Evolutionary conservation across 805 yeast species (phyloP).

Genomic region (Candida nemodendra): DNA sequence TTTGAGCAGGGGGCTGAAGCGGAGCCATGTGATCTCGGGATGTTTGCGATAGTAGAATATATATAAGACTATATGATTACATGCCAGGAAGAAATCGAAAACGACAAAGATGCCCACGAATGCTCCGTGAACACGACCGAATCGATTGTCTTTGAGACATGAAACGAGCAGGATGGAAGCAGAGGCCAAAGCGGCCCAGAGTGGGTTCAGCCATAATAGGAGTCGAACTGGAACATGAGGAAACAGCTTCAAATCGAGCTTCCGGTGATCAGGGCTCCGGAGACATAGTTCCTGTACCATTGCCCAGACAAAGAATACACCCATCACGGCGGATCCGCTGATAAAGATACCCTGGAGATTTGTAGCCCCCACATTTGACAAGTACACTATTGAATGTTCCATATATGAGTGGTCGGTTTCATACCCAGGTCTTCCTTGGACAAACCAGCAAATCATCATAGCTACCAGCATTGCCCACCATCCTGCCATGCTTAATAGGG

Average conservation of each 20-base stretch:
- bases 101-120: slow-evolving; percentile 76
- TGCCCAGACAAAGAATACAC: slow-evolving; percentile 65
- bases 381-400: slow-evolving; percentile 48
- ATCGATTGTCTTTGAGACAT: slow-evolving; percentile 63
- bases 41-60: slow-evolving; percentile 30
- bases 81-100: slow-evolving; percentile 54
- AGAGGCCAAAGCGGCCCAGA: slow-evolving; percentile 45
- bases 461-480: slow-evolving; percentile 95
- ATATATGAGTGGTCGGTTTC: slow-evolving; percentile 49
- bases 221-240: too few relatives aligned
- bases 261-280: too few relatives aligned
- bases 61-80: slow-evolving; percentile 46
- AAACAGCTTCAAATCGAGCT: too few relatives aligned
- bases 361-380: slow-evolving; percentile 88
- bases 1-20: slow-evolving; percentile 53
- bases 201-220: too few relatives aligned
- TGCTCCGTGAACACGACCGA: slow-evolving; percentile 55
- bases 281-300: slow-evolving; percentile 61
- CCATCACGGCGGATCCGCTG: slow-evolving; percentile 74
- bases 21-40: slow-evolving; percentile 22
- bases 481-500: slow-evolving; percentile 60
- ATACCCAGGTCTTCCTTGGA: slow-evolving; percentile 75
- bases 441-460: slow-evolving; percentile 73
- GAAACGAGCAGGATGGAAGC: slow-evolving; percentile 73
- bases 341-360: slow-evolving; percentile 82